phyloP scores from a whole-genome alignment of 2,329 filamentous ascomycete species.

The Malbranchea cinnamomea region DNA sequence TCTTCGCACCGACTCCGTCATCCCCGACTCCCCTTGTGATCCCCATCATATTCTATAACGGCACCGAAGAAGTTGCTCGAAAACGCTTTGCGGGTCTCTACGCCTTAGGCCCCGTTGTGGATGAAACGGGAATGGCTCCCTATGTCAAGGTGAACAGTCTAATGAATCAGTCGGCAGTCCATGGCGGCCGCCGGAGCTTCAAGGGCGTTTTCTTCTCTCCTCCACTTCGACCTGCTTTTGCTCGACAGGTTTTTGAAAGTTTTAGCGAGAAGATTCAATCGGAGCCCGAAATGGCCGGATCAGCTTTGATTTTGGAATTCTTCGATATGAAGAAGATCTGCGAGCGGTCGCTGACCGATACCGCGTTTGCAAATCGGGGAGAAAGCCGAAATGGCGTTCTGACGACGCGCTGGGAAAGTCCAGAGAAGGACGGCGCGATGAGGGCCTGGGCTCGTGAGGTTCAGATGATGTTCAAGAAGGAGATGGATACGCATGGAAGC shows the following conservation, averaged over 20 bases:
- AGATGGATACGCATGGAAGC: slow-evolving; percentile 12
- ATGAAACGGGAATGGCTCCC: slow-evolving; percentile 21
- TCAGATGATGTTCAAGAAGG: slow-evolving; percentile 15
- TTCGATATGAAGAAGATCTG: slow-evolving; percentile 23
- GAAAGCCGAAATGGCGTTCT: slow-evolving; percentile 26
- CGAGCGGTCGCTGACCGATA: slow-evolving; percentile 18
- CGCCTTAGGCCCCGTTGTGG: slow-evolving; percentile 19
- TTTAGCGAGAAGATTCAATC: slow-evolving; percentile 16
- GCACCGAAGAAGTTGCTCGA: slow-evolving; percentile 18
- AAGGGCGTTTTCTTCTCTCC: slow-evolving; percentile 26
- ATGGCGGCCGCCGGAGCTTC: slow-evolving; percentile 20
- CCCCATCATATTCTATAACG: slow-evolving; percentile 19
- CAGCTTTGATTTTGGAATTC: slow-evolving; percentile 23
- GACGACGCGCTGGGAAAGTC: slow-evolving; percentile 22
- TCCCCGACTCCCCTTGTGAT: slow-evolving; percentile 11
- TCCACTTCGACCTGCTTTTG: slow-evolving; percentile 20
- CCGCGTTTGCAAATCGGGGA: slow-evolving; percentile 29
- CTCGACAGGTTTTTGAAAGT: slow-evolving; percentile 13
- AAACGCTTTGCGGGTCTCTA: slow-evolving; percentile 21
- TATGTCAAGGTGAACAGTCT: slow-evolving; percentile 24
- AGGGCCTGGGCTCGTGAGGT: slow-evolving; percentile 23
- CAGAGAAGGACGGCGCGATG: slow-evolving; percentile 19
- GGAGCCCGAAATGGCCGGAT: slow-evolving; percentile 14
- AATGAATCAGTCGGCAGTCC: slow-evolving; percentile 15
- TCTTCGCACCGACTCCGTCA: slow-evolving; percentile 13